Percentiles rank a stretch among this genome's conserved stretches.
Evolutionary conservation across 805 yeast genomes (phyloP).

Genomic region (Isabelozyma heimii): DNA sequence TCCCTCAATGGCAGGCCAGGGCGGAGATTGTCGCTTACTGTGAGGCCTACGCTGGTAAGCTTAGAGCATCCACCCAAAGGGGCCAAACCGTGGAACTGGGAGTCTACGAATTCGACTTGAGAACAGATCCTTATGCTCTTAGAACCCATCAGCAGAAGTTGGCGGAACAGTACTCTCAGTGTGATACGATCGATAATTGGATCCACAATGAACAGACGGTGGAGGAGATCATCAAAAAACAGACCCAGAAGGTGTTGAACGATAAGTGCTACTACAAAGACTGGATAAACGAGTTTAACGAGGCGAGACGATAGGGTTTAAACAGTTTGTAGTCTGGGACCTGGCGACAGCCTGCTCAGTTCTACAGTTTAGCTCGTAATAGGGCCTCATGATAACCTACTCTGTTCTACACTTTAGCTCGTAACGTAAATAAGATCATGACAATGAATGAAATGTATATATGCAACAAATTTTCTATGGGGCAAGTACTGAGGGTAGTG

Average conservation of each 20-base stretch:
- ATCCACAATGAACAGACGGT: constrained; percentile 30
- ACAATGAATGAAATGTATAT: background rate
- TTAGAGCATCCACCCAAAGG: constrained; percentile 15
- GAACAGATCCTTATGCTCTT: constrained; percentile 39
- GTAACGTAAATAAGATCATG: background rate
- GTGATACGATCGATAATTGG: constrained; percentile 35
- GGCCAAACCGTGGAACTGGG: constrained; percentile 1
- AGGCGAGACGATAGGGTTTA: background rate
- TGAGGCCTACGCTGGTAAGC: constrained; percentile 17
- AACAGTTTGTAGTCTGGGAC: too few relatives aligned
- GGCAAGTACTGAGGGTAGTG: too few relatives aligned
- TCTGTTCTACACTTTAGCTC: background rate
- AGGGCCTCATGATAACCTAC: too few relatives aligned
- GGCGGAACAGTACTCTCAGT: constrained; percentile 19
- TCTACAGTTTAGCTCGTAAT: too few relatives aligned
- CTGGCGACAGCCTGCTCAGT: background rate
- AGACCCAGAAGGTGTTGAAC: constrained; percentile 28
- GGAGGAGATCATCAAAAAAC: constrained; percentile 32
- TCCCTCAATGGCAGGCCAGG: constrained; percentile 38
- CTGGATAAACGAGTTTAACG: constrained; percentile 29
- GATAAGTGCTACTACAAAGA: constrained; percentile 36
- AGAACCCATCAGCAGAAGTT: constrained; percentile 17
- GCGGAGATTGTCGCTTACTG: constrained; percentile 30
- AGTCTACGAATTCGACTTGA: constrained; percentile 22
- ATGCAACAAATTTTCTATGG: background rate